These are phyloP conservation scores for Fusarium sp. DNA, from an alignment of 2,329 filamentous ascomycete genomes.

Conservation along the genomic window DNA sequence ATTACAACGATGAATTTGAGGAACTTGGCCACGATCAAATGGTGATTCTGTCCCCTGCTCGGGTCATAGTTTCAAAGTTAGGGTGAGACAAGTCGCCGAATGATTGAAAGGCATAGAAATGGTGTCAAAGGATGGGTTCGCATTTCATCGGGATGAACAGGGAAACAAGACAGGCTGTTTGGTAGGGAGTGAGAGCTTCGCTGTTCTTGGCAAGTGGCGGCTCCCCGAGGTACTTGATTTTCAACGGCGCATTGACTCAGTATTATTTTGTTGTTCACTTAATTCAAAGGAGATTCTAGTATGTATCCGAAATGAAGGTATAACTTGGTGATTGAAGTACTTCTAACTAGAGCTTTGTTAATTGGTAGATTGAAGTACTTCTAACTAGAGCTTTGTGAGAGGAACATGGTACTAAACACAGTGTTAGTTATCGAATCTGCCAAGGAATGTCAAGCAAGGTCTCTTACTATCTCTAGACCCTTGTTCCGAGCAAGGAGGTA, in stretches of 20 bases:
- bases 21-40: conserved; percentile 11
- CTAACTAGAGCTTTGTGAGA: conserved; percentile 36
- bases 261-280: conserved; percentile 41
- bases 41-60: conserved; percentile 2
- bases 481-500: conserved; percentile 51
- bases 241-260: conserved; percentile 47
- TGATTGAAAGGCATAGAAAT: conserved; percentile 48
- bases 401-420: conserved; percentile 49
- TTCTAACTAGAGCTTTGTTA: conserved; percentile 33
- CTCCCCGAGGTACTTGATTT: conserved; percentile 43
- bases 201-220: conserved; percentile 33
- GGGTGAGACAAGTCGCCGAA: conserved; percentile 25
- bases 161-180: conserved; percentile 45
- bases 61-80: conserved; percentile 20
- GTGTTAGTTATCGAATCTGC: conserved; percentile 16
- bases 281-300: conserved; percentile 31
- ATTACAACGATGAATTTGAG: conserved; percentile 12
- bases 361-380: neutral
- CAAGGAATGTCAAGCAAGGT: neutral
- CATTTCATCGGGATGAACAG: conserved; percentile 49
- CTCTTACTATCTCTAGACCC: conserved; percentile 53
- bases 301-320: conserved; percentile 3
- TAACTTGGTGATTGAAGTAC: neutral
- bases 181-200: conserved; percentile 37
- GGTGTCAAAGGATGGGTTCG: conserved; percentile 51